A percentile compares a stretch with the other conserved stretches of the same genome.
These are phyloP conservation scores for Colletotrichum tropicicola DNA, from an alignment of 2,329 filamentous ascomycete species.

Conservation along the genomic window DNA sequence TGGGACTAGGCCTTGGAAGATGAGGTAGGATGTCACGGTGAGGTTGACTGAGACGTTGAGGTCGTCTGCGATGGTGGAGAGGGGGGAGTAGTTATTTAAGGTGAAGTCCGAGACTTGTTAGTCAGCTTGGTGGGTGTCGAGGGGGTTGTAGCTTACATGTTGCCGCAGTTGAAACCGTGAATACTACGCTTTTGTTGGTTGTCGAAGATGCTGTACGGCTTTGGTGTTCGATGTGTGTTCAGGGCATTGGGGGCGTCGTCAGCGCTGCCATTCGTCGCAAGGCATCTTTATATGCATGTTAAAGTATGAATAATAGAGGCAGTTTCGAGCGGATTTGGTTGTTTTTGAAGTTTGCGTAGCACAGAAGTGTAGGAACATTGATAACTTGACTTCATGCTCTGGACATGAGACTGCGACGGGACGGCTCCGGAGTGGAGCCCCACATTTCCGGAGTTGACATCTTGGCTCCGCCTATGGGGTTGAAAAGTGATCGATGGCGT, in stretches of 20 bases:
- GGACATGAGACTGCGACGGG: too few species aligned
- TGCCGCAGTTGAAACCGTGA: slow-evolving; percentile 57
- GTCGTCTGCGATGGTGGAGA: slow-evolving; percentile 52
- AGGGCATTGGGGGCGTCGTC: neutral
- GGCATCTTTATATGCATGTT: too few species aligned
- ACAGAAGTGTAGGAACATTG: too few species aligned
- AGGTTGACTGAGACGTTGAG: slow-evolving; percentile 52
- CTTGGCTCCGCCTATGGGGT: too few species aligned
- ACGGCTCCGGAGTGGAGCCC: slow-evolving; percentile 12
- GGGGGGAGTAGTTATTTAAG: slow-evolving; percentile 59
- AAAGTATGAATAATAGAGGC: too few species aligned
- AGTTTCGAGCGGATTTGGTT: too few species aligned
- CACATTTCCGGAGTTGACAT: slow-evolving; percentile 22
- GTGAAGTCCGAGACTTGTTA: slow-evolving; percentile 48
- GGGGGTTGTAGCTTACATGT: slow-evolving; percentile 51
- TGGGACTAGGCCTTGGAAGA: slow-evolving; percentile 62
- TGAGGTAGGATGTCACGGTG: slow-evolving; percentile 56
- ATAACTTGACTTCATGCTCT: too few species aligned
- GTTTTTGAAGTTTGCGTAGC: too few species aligned
- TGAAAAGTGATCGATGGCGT: too few species aligned
- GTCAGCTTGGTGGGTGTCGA: neutral
- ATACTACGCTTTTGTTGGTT: slow-evolving; percentile 57
- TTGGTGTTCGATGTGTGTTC: too few species aligned
- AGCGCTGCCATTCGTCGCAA: too few species aligned
- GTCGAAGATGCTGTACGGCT: slow-evolving; percentile 62